Conservation (phyloP, 768 basidiomycete species). For the Exsudoporus frostii region DNA sequence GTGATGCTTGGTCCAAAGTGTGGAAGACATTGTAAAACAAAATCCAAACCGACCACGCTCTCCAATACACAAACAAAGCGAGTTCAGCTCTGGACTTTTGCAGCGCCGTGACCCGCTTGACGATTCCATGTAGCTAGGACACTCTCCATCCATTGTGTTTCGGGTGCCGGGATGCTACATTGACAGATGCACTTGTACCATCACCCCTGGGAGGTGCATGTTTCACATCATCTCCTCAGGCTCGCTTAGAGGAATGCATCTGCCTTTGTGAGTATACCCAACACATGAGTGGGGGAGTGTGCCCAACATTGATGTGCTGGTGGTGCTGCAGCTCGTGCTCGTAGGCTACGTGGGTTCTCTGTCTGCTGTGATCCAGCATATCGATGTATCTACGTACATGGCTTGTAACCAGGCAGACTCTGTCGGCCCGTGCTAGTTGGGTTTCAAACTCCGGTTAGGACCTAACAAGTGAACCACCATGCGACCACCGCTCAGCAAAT, state of each 20-base stretch:
- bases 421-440: too few species aligned
- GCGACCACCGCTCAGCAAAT: slow-evolving; percentile 6
- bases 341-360: not conserved
- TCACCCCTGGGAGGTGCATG: not conserved
- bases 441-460: too few species aligned
- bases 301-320: not conserved
- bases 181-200: too few species aligned
- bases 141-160: not conserved
- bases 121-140: not conserved
- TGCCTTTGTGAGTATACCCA: not conserved
- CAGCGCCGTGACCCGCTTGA: not conserved
- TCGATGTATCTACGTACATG: too few species aligned
- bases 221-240: not conserved
- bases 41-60: slow-evolving; percentile 42
- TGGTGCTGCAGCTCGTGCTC: not conserved
- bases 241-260: not conserved
- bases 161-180: not conserved
- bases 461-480: slow-evolving; percentile 6
- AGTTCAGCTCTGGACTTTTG: not conserved
- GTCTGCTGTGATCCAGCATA: not conserved
- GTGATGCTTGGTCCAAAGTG: slow-evolving; percentile 64
- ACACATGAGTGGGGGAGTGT: not conserved
- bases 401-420: too few species aligned
- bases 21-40: slow-evolving; percentile 77
- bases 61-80: slow-evolving; percentile 41